These are phyloP conservation scores for Reutealis trisperma DNA, from an alignment of 345 rosid species.

Conservation along the genomic window DNA sequence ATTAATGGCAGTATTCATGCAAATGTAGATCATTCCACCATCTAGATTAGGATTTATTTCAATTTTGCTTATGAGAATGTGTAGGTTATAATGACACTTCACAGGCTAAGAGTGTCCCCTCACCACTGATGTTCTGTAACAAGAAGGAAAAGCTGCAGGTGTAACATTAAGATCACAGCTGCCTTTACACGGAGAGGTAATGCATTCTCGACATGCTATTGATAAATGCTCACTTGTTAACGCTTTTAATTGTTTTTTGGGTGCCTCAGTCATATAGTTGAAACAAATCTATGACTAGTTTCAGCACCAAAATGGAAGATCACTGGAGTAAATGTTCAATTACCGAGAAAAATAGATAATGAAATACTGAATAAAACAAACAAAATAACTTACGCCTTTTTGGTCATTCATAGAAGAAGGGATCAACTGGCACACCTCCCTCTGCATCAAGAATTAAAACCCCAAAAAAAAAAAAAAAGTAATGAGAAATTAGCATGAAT, in stretches of 20 bases:
- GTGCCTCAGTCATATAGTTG: not conserved
- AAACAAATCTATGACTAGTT: not conserved
- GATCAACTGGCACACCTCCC: slow-evolving; percentile 83
- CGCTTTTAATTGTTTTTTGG: not conserved
- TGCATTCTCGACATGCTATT: not conserved
- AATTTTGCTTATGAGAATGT: not conserved
- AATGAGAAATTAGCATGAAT: not conserved
- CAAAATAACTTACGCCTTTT: slow-evolving; percentile 74
- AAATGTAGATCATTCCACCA: not conserved
- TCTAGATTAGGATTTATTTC: not conserved
- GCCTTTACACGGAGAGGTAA: not conserved
- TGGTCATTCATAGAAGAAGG: slow-evolving; percentile 66
- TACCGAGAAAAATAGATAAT: not conserved
- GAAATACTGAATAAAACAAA: not conserved
- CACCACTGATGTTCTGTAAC: not conserved
- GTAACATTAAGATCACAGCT: not conserved
- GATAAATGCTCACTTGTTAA: not conserved
- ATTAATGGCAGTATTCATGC: not conserved
- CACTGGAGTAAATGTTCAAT: not conserved
- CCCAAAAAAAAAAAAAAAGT: not conserved
- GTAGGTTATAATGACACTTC: not conserved
- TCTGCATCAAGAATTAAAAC: slow-evolving; percentile 53
- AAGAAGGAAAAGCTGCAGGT: too few relatives aligned
- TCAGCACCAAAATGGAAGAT: not conserved
- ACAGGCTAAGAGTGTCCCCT: not conserved